Conservation (phyloP, 202 grass and related monocot genomes). For the Carex arenaria region DNA sequence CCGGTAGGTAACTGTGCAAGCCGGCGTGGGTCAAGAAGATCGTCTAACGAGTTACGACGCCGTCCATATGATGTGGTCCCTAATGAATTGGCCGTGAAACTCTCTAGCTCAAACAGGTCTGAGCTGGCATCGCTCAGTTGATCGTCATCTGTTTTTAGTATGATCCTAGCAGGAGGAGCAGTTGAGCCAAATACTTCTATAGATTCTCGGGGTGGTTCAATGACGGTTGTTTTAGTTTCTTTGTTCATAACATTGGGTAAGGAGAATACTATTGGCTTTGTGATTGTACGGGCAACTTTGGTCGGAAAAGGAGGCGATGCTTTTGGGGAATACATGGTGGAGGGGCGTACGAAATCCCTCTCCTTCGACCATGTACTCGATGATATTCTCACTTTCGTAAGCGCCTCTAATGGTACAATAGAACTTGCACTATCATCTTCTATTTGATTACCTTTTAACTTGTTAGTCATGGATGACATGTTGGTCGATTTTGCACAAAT, state of each 20-base stretch:
- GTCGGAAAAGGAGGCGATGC: background rate
- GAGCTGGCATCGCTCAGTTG: conserved; percentile 35
- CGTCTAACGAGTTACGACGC: conserved; percentile 21
- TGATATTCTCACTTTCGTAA: conserved; percentile 20
- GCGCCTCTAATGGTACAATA: conserved; percentile 14
- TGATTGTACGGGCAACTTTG: background rate
- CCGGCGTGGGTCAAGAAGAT: background rate
- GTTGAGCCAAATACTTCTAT: conserved; percentile 15
- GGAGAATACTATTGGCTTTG: conserved; percentile 26
- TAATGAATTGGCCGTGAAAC: conserved; percentile 17
- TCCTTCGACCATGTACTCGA: conserved; percentile 10
- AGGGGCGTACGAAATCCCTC: conserved; percentile 6
- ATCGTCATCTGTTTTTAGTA: conserved; percentile 21
- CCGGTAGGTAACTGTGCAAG: background rate
- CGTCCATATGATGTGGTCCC: conserved; percentile 13
- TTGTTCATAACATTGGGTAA: background rate
- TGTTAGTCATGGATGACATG: background rate
- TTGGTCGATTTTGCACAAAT: background rate
- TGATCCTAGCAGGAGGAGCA: conserved; percentile 9
- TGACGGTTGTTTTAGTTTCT: background rate
- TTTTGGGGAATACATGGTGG: conserved; percentile 1
- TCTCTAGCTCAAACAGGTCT: conserved; percentile 40
- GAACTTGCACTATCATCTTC: conserved; percentile 7
- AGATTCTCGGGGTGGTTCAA: conserved; percentile 1
- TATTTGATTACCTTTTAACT: conserved; percentile 5